Evolutionary conservation across 768 basidiomycete species (phyloP), one percentile per base, ranked within the genome.

Genomic region (Boletus tomentosulus): DNA sequence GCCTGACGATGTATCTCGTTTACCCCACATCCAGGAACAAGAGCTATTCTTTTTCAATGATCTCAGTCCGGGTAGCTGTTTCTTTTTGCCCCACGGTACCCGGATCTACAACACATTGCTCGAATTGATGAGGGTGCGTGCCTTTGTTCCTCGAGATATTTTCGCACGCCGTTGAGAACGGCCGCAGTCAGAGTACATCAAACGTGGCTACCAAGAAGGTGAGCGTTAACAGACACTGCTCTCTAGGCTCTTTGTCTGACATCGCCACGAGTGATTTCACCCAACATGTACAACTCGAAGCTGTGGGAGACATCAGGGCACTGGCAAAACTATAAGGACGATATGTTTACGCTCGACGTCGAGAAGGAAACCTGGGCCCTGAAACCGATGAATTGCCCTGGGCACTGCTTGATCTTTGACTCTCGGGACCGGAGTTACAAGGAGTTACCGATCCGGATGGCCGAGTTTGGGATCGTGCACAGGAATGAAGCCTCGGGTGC

Each of bases 321-420:
- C 69, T 97, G 90, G 96, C 83, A 92, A 64, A 96, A 98, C 69
- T 99, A 98, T 77, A 86, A 89, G 69, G 95, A 98, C 50, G 94
- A 92, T 73, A 99, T 99, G 97, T 99, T 98, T 75, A 70, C 78
- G 43, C 84, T 98, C 54, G 89, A 95, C 53, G 74, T 98, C 53
- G 97, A 99, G 73, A 98, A 98, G 75, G 94, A 98, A 74, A 83
- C 83, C 66, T 99, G 92, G 84, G 96, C 81, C 0, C 78, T 98
- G 55, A 97, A 98, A 74, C 97, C 97, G 19, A 99, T 99, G 97
- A 99, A 99, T 72, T 98, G 97, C 75, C 97, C 91, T 0, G 95
- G 95, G 6, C 97, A 98, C 69, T 94, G 91, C 71, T 71, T 98
- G 47, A 91, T 99, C 62, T 99, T 98, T 66, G 96, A 93, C 72